Conservation (phyloP, 805 yeast genomes). For the Schizosaccharomyces japonicus region DNA sequence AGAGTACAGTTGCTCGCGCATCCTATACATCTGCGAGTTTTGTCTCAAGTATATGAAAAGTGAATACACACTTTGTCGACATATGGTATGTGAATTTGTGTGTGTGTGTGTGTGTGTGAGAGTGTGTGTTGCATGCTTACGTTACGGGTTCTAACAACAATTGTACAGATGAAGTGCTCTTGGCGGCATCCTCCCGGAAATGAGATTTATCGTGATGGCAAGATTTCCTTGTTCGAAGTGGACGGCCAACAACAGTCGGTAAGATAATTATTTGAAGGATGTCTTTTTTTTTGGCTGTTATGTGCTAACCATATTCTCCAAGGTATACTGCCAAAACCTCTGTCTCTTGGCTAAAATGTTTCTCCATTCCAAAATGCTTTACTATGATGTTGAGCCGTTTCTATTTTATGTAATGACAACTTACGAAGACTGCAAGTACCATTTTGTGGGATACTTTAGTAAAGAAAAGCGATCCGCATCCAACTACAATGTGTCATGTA, state of each 20-base stretch:
- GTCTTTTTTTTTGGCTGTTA: background rate
- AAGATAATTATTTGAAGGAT: background rate
- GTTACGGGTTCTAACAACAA: no score
- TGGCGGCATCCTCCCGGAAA: constrained; percentile 65
- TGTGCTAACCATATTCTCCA: constrained; percentile 10
- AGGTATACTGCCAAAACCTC: constrained; percentile 57
- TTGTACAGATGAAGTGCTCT: constrained; percentile 40
- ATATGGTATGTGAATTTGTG: constrained; percentile 16
- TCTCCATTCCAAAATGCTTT: constrained; percentile 71
- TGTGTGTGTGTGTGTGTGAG: background rate
- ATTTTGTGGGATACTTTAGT: constrained; percentile 84
- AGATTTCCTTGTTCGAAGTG: constrained; percentile 60
- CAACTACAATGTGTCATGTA: constrained; percentile 70
- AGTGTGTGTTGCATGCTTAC: background rate
- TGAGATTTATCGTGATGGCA: constrained; percentile 61
- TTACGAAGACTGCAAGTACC: constrained; percentile 30
- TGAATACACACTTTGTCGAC: constrained; percentile 43
- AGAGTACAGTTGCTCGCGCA: constrained; percentile 39
- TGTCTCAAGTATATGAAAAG: constrained; percentile 63
- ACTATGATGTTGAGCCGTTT: constrained; percentile 89
- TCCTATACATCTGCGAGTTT: constrained; percentile 56
- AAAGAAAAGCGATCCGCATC: constrained; percentile 43
- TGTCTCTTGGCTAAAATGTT: constrained; percentile 77
- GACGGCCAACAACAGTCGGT: constrained; percentile 63
- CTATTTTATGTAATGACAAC: constrained; percentile 69